These are phyloP conservation scores for Xylaria arbuscula DNA, from an alignment of 2,329 filamentous ascomycete genomes.

Conservation along the genomic window DNA sequence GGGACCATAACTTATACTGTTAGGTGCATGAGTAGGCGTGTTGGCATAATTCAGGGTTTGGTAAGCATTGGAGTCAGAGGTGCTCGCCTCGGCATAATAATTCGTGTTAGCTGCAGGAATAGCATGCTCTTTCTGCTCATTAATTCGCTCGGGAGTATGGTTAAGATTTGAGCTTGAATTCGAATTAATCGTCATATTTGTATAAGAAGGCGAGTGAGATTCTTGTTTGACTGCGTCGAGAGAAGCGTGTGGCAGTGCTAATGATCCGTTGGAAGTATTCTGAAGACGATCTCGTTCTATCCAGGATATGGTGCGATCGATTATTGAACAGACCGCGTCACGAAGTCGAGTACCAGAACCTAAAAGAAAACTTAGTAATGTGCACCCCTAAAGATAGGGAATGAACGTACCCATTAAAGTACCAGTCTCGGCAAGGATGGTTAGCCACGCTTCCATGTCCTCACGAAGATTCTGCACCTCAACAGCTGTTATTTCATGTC, in stretches of 20 bases:
- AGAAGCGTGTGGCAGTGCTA: conserved; percentile 38
- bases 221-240: conserved; percentile 50
- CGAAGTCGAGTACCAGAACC: conserved; percentile 59
- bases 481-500: conserved; percentile 66
- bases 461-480: conserved; percentile 70
- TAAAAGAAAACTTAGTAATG: conserved; percentile 45
- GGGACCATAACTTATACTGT: conserved; percentile 45
- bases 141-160: conserved; percentile 41
- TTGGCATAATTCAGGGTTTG: conserved; percentile 46
- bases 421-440: conserved; percentile 74
- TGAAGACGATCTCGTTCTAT: conserved; percentile 63
- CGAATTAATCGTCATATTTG: conserved; percentile 40
- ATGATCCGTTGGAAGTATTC: conserved; percentile 45
- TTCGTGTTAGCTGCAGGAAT: conserved; percentile 42
- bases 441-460: conserved; percentile 77
- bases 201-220: conserved; percentile 47
- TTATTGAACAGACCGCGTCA: conserved; percentile 59
- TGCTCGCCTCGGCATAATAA: conserved; percentile 45
- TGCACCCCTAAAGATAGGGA: background rate
- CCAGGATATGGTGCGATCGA: conserved; percentile 63
- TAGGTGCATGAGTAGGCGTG: conserved; percentile 40
- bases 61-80: conserved; percentile 45
- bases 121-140: conserved; percentile 42
- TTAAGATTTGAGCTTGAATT: conserved; percentile 37
- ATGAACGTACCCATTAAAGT: conserved; percentile 69